Conservation (phyloP, 2,329 filamentous ascomycete genomes). For the Fusarium devonianum region DNA sequence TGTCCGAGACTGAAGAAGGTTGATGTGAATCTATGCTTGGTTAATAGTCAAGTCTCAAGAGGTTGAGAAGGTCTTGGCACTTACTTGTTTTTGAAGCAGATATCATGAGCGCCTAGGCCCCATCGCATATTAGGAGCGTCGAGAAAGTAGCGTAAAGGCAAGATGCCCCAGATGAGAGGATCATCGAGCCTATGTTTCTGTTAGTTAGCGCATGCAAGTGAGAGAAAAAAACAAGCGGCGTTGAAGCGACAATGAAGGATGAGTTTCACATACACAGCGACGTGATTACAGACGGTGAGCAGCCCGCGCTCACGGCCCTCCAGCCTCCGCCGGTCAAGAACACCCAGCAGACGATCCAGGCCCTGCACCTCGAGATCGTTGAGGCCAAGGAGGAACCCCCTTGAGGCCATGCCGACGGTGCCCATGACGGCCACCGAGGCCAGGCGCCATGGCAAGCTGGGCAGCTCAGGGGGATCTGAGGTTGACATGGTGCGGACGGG, state of each 20-base stretch:
- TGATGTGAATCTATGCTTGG: slow-evolving; percentile 63
- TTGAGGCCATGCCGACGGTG: slow-evolving; percentile 72
- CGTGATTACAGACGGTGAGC: slow-evolving; percentile 69
- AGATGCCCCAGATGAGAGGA: slow-evolving; percentile 88
- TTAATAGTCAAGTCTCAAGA: not conserved
- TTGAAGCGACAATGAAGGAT: too few relatives aligned
- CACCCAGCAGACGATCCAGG: slow-evolving; percentile 74
- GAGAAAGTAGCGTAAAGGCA: slow-evolving; percentile 77
- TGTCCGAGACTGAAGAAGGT: slow-evolving; percentile 90
- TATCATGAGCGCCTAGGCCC: slow-evolving; percentile 91
- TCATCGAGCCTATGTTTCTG: slow-evolving; percentile 95
- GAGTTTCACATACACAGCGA: slow-evolving; percentile 47
- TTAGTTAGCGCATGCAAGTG: too few relatives aligned
- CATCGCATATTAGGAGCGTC: slow-evolving; percentile 81
- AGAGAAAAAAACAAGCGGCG: too few relatives aligned
- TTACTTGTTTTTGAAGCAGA: slow-evolving; percentile 89
- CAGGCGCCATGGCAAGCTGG: slow-evolving; percentile 73
- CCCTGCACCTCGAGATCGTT: slow-evolving; percentile 81
- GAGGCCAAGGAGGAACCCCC: slow-evolving; percentile 76
- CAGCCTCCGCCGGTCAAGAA: slow-evolving; percentile 76
- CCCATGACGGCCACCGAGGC: slow-evolving; percentile 79
- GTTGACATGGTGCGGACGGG: slow-evolving; percentile 26
- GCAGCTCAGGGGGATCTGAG: slow-evolving; percentile 49
- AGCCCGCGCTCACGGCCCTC: slow-evolving; percentile 75
- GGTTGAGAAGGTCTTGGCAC: slow-evolving; percentile 26